Percentiles rank a stretch among this genome's conserved stretches.
Evolutionary conservation across 805 yeast genomes (phyloP).

Genomic region (Trichomonascus vanleenenianus): DNA sequence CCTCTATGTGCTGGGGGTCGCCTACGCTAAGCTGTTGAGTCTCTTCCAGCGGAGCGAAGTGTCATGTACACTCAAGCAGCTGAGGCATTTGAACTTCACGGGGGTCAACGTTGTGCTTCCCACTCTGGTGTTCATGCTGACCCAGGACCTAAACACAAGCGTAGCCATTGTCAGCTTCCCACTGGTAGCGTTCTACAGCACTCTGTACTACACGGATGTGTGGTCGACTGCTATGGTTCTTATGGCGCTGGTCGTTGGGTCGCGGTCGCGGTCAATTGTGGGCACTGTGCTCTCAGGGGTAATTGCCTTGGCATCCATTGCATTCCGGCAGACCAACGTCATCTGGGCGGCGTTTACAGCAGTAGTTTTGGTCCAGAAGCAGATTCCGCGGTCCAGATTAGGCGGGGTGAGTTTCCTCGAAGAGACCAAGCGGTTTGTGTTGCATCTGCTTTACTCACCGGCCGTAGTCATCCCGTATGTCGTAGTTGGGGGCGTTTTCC

Average conservation of each 20-base stretch:
- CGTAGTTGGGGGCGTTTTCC: constrained; percentile 46
- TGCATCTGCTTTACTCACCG: constrained; percentile 1
- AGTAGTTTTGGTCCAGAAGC: constrained; percentile 21
- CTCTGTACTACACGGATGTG: constrained; percentile 83
- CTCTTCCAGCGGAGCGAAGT: constrained; percentile 6
- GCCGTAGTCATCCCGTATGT: constrained; percentile 22
- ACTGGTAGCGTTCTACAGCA: constrained; percentile 61
- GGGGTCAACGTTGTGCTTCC: constrained; percentile 30
- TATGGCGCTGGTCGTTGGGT: constrained; percentile 37
- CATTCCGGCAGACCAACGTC: constrained; percentile 86
- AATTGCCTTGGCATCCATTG: constrained; percentile 50
- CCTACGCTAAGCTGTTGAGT: constrained; percentile 16
- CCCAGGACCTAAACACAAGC: constrained; percentile 1
- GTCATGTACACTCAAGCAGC: constrained; percentile 29
- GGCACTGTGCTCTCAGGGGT: background rate
- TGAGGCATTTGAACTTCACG: constrained; percentile 53
- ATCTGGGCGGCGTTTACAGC: constrained; percentile 70
- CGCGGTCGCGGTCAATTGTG: background rate
- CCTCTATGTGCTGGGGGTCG: constrained; percentile 46
- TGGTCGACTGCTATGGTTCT: constrained; percentile 77
- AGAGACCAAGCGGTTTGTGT: constrained; percentile 2
- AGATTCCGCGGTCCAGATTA: no score
- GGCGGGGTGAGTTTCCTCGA: background rate
- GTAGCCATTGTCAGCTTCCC: constrained; percentile 47
- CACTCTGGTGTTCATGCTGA: constrained; percentile 31